Conservation (phyloP, 768 basidiomycete genomes). For the Suillus ampliporus region DNA sequence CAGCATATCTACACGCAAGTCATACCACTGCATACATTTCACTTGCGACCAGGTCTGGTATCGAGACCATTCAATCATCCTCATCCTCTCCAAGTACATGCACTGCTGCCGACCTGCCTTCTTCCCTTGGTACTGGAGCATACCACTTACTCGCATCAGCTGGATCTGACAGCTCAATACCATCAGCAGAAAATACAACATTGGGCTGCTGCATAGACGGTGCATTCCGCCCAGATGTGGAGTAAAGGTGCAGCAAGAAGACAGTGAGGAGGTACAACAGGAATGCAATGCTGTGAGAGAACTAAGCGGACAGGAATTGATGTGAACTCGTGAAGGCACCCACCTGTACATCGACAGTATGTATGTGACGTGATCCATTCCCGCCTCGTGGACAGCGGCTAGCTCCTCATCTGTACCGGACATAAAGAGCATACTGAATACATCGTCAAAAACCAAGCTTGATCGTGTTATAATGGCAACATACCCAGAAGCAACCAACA, state of each 20-base stretch:
- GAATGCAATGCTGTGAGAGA: constrained; percentile 65
- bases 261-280: constrained; percentile 76
- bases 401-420: constrained; percentile 94
- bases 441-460: not conserved
- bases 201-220: constrained; percentile 14
- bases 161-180: constrained; percentile 49
- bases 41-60: not conserved
- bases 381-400: constrained; percentile 64
- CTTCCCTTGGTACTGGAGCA: constrained; percentile 57
- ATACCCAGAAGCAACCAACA: constrained; percentile 77
- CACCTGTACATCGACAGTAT: constrained; percentile 84
- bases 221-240: constrained; percentile 65
- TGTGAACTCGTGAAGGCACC: constrained; percentile 17
- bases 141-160: constrained; percentile 62
- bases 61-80: constrained; percentile 28
- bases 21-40: too few relatives aligned
- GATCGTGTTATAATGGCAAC: constrained; percentile 14
- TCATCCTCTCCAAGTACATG: constrained; percentile 64
- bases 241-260: constrained; percentile 72
- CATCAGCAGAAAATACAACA: constrained; percentile 35
- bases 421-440: constrained; percentile 81
- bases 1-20: too few relatives aligned
- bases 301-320: constrained; percentile 10
- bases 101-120: constrained; percentile 22
- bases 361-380: constrained; percentile 94